A percentile compares a stretch with the other conserved stretches of the same genome.
Conservation (phyloP, 108 stramenopile genomes). For the Skeletonema costatum region DNA sequence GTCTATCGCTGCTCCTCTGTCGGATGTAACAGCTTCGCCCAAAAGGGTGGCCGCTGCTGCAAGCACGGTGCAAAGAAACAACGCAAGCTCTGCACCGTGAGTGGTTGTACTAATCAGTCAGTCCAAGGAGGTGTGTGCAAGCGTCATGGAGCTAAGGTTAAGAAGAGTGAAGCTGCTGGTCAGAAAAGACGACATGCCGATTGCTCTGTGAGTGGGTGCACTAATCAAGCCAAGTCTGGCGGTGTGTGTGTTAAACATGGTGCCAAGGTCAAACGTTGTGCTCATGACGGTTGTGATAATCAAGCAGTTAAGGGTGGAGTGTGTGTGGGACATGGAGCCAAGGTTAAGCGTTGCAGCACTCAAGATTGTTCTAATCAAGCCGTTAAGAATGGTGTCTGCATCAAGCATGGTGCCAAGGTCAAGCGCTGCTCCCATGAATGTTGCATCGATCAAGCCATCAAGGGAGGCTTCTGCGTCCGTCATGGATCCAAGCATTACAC, state of each 20-base stretch:
- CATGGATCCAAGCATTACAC: neutral
- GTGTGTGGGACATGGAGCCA: neutral
- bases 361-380: neutral
- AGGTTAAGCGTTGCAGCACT: neutral
- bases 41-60: constrained; percentile 17
- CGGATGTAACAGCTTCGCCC: constrained; percentile 10
- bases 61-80: constrained; percentile 16
- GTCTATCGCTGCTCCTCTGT: neutral
- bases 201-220: neutral
- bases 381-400: neutral
- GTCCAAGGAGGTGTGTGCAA: constrained; percentile 3
- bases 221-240: constrained; percentile 6
- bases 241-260: constrained; percentile 8
- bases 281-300: neutral
- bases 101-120: neutral
- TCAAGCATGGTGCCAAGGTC: neutral
- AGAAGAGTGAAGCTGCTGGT: neutral
- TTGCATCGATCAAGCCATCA: neutral
- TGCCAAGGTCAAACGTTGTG: neutral
- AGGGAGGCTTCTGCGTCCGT: neutral
- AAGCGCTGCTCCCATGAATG: neutral
- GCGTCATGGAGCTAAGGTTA: constrained; percentile 8
- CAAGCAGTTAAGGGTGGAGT: constrained; percentile 2
- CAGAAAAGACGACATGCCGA: neutral
- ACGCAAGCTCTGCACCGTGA: constrained; percentile 3